A percentile compares a stretch with the other conserved stretches of the same genome.
Evolutionary conservation across 108 stramenopile genomes (phyloP).

Genomic region (Pseudonitzschia multiseries): DNA sequence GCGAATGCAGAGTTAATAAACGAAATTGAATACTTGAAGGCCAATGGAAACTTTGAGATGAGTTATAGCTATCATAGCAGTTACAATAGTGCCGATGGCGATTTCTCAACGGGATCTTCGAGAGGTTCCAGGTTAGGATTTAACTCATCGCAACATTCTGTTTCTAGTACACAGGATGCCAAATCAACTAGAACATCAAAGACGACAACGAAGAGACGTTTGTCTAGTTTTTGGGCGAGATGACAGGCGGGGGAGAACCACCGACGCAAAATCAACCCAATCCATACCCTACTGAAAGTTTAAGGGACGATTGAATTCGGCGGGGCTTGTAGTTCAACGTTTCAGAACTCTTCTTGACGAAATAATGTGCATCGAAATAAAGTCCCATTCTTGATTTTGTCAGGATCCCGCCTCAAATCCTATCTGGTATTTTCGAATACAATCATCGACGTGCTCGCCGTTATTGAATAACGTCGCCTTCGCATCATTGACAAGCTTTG

Average conservation of each 20-base stretch:
- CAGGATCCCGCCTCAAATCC: no score
- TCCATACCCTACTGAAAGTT: conserved; percentile 6
- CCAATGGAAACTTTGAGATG: background rate
- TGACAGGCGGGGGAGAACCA: conserved; percentile 15
- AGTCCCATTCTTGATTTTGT: no score
- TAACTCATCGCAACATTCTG: background rate
- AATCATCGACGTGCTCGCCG: no score
- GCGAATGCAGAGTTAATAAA: conserved; percentile 26
- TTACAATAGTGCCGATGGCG: conserved; percentile 16
- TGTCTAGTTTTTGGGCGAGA: conserved; percentile 25
- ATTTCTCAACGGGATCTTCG: conserved; percentile 20
- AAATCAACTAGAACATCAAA: background rate
- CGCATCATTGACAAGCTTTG: no score
- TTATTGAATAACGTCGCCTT: no score
- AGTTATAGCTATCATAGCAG: conserved; percentile 7
- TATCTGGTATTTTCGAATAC: no score
- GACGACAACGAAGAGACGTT: conserved; percentile 17
- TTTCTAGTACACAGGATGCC: background rate
- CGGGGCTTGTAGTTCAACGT: no score
- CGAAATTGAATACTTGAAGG: conserved; percentile 20
- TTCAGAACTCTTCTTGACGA: no score
- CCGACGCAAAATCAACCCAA: background rate
- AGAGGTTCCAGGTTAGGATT: conserved; percentile 10
- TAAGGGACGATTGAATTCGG: conserved; percentile 1
- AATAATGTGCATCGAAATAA: background rate